Base-by-base conservation (phyloP, 129 eudicot genomes). In the Lactuca sativa region DNA sequence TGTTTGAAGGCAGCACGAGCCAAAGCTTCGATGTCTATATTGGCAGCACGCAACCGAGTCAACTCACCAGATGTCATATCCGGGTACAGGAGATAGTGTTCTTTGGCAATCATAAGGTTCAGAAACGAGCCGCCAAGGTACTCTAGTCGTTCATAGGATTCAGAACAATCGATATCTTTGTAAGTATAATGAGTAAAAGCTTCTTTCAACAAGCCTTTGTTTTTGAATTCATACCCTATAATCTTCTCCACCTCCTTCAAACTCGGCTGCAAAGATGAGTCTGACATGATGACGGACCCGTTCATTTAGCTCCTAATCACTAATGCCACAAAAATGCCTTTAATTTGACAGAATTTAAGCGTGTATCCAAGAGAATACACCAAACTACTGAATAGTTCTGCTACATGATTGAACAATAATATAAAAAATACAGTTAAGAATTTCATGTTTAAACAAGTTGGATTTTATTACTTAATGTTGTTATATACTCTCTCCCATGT, bases 1-100 rank as follows among this genome's bases (percentile, higher is more conserved):
- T 68, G 77, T 51, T 72, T 70, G 7, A 82, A 67, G 1, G 95
- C 85, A 6, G 72, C 95, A 0, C 95, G 83, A 0, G 88, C 96
- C 33, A 86, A 85, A 11, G 88, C 88, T 66, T 89, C 96, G 0
- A 77, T 86, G 31, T 87, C 88, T 3, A 86, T 93, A 52, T 90
- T 90, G 51, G 82, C 88, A 0, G 95, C 59, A 2, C 96, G 81
- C 13, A 90, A 59, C 36, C 38, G 74, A 34, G 95, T 90, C 62
- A 86, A 44, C 44, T 65, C 66, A 3, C 96, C 96, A 0, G 86
- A 82, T 2, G 66, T 40, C 64, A 82, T 52, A 37, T 80, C 76
- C 16, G 86, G 88, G 64, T 90, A 84, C 14, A 38, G 0, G 0
- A 13, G 10, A 41, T 8, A 84, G 4, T 80, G 86, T 31, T 86